Conservation (phyloP, 768 basidiomycete genomes). For the Pleurotus citrinopileatus region DNA sequence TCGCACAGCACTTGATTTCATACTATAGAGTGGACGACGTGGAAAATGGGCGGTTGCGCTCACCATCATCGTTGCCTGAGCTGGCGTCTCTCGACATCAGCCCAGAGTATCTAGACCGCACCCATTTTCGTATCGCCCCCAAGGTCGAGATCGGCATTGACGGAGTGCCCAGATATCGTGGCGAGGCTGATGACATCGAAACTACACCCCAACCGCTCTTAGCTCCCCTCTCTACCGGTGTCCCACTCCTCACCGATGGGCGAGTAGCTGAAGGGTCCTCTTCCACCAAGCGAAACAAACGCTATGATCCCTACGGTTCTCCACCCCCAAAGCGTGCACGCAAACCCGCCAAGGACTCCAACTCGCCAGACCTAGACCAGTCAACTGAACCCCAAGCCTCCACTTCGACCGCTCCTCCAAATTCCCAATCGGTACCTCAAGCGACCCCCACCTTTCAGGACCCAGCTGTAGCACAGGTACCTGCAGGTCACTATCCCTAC, state of each 20-base stretch:
- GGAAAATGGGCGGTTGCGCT: conserved; percentile 79
- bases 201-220: conserved; percentile 36
- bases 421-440: neutral
- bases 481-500: conserved; percentile 30
- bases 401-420: conserved; percentile 2
- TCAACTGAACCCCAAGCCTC: conserved; percentile 13
- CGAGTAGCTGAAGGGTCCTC: conserved; percentile 32
- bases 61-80: conserved; percentile 86
- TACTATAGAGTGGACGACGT: conserved; percentile 95
- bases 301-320: conserved; percentile 40
- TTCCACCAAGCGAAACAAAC: conserved; percentile 35
- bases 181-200: conserved; percentile 76
- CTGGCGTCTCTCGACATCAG: conserved; percentile 84
- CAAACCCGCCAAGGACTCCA: conserved; percentile 27
- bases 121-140: conserved; percentile 88
- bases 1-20: conserved; percentile 89
- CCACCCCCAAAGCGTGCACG: conserved; percentile 33
- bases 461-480: neutral
- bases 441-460: too few relatives aligned
- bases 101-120: conserved; percentile 84
- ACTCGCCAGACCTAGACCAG: conserved; percentile 3
- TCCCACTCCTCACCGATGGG: conserved; percentile 49
- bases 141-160: conserved; percentile 84
- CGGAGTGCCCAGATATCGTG: conserved; percentile 78
- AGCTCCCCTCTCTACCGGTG: conserved; percentile 40